phyloP scores from a whole-genome alignment of 768 basidiomycete genomes.

The Solioccasus polychromus region DNA sequence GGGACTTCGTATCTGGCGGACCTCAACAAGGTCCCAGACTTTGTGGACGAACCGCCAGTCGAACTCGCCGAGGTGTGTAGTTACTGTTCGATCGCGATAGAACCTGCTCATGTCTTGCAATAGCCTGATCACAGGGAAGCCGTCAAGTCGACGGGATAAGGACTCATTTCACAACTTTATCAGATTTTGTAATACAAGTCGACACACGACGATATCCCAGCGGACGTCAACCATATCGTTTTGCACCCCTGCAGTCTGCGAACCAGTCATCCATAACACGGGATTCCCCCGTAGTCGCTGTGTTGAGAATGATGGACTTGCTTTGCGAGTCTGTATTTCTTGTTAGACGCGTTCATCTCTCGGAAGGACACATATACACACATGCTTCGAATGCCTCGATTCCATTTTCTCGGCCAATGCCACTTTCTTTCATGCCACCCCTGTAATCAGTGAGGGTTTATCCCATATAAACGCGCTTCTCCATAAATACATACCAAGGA shows the following conservation, averaged over 20 bases:
- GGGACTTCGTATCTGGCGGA: constrained; percentile 85
- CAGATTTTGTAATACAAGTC: constrained; percentile 4
- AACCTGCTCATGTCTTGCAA: constrained; percentile 2
- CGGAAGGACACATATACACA: constrained; percentile 31
- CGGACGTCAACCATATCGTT: constrained; percentile 61
- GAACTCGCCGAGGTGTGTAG: constrained; percentile 57
- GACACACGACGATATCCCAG: no score
- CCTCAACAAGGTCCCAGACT: constrained; percentile 86
- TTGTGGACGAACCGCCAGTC: constrained; percentile 84
- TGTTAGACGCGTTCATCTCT: constrained; percentile 1
- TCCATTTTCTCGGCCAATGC: constrained; percentile 85
- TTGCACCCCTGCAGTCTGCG: constrained; percentile 49
- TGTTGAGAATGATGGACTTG: constrained; percentile 78
- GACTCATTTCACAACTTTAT: not conserved
- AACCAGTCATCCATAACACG: constrained; percentile 75
- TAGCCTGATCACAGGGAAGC: constrained; percentile 54
- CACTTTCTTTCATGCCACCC: constrained; percentile 91
- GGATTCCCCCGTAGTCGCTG: constrained; percentile 59
- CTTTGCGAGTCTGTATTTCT: constrained; percentile 67
- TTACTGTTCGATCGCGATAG: not conserved
- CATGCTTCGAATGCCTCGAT: constrained; percentile 78
- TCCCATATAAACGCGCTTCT: not conserved
- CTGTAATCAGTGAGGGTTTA: constrained; percentile 36
- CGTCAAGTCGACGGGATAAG: constrained; percentile 46
- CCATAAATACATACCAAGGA: constrained; percentile 56